Percentiles rank a stretch among this genome's conserved stretches.
These are phyloP conservation scores for Amoebophrya sp. DNA, from an alignment of 169 alveolate species.

Conservation along the genomic window DNA sequence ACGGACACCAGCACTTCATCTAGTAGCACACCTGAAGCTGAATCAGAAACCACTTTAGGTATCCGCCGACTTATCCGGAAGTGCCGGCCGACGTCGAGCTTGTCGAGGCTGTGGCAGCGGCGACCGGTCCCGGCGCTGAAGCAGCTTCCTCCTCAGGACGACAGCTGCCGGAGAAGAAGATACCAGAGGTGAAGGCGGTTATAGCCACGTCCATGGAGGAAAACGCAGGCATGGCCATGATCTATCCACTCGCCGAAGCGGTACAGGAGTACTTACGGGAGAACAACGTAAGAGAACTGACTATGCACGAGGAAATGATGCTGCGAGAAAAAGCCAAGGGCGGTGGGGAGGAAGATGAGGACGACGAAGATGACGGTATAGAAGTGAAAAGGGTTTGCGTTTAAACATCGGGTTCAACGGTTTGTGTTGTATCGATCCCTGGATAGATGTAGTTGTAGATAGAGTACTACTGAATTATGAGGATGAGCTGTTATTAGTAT, in stretches of 20 bases:
- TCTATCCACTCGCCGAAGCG: not conserved
- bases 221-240: not conserved
- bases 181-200: not conserved
- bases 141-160: too few species aligned
- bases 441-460: not conserved
- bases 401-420: too few species aligned
- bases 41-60: not conserved
- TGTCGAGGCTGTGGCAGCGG: not conserved
- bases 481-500: not conserved
- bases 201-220: not conserved
- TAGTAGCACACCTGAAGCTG: not conserved
- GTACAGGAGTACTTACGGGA: not conserved
- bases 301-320: conserved; percentile 2
- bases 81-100: not conserved
- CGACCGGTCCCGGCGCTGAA: too few species aligned
- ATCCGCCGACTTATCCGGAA: not conserved
- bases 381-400: too few species aligned
- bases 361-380: not conserved
- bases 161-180: not conserved
- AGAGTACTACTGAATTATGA: not conserved
- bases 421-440: too few species aligned
- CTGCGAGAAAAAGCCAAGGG: not conserved
- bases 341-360: not conserved
- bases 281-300: not conserved
- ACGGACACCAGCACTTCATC: too few species aligned